Conservation (phyloP, 202 grass and related monocot species). For the Carex arenaria region DNA sequence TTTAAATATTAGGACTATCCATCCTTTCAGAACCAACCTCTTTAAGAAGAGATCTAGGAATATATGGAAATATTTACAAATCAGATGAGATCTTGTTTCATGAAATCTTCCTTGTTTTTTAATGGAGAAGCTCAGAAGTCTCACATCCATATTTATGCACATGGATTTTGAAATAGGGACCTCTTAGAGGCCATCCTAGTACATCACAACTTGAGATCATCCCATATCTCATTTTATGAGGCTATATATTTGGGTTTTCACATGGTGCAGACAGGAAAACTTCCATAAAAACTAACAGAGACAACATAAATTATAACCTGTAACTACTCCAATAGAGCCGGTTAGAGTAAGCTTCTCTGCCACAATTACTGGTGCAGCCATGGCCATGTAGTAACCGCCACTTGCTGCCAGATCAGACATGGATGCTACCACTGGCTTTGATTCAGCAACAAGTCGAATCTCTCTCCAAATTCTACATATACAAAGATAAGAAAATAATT, state of each 20-base stretch:
- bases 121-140: neutral
- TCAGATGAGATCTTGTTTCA: neutral
- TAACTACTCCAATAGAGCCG: slow-evolving; percentile 81
- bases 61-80: neutral
- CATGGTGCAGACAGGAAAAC: neutral
- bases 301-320: slow-evolving; percentile 20
- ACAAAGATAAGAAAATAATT: slow-evolving; percentile 10
- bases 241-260: neutral
- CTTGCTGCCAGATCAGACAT: slow-evolving; percentile 97
- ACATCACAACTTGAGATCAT: neutral
- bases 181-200: neutral
- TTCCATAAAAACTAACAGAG: neutral
- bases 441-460: slow-evolving; percentile 69
- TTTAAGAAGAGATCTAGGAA: neutral
- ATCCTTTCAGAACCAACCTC: neutral
- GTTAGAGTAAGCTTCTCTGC: slow-evolving; percentile 96
- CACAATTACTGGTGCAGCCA: slow-evolving; percentile 84
- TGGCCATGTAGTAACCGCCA: slow-evolving; percentile 96
- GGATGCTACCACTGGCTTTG: slow-evolving; percentile 92
- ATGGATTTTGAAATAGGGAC: neutral
- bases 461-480: slow-evolving; percentile 80
- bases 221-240: neutral
- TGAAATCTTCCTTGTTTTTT: neutral
- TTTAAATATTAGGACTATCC: neutral
- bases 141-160: neutral